Evolutionary conservation across 2,329 filamentous ascomycete species (phyloP).

Genomic region (Diaporthe helianthi): DNA sequence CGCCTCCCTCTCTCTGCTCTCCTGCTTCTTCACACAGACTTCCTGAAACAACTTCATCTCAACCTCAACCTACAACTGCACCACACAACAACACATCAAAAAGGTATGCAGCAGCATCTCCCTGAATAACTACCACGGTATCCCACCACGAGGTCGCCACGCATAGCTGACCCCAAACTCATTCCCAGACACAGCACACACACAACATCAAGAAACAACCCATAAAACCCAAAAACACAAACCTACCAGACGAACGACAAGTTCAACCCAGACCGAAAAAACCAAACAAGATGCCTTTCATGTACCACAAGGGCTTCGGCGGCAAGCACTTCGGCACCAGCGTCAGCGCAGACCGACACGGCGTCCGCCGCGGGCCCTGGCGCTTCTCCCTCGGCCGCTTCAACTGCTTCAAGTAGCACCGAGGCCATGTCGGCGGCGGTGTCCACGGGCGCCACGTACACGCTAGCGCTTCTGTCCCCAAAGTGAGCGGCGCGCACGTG

Average conservation of each 20-base stretch:
- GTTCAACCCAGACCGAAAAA: background rate
- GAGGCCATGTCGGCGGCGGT: background rate
- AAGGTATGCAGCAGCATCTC: background rate
- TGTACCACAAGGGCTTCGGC: constrained; percentile 55
- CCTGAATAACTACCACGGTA: no score
- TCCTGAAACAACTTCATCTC: background rate
- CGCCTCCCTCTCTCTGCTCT: background rate
- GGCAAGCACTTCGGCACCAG: constrained; percentile 58
- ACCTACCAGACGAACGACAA: background rate
- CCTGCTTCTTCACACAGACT: background rate
- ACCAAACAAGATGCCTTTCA: constrained; percentile 54
- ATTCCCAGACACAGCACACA: background rate
- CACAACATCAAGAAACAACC: background rate
- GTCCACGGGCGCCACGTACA: background rate
- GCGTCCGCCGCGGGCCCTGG: constrained; percentile 58
- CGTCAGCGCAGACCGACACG: constrained; percentile 53
- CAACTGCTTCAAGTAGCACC: constrained; percentile 54
- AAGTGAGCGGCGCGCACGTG: background rate
- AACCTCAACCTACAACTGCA: background rate
- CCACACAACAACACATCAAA: background rate
- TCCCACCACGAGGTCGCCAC: no score
- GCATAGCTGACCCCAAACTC: background rate
- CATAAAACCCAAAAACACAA: background rate
- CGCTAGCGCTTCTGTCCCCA: background rate
- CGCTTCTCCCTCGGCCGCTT: constrained; percentile 57